Evolutionary conservation across 2,329 filamentous ascomycete species (phyloP).

Genomic region (Plenodomus lindquistii): DNA sequence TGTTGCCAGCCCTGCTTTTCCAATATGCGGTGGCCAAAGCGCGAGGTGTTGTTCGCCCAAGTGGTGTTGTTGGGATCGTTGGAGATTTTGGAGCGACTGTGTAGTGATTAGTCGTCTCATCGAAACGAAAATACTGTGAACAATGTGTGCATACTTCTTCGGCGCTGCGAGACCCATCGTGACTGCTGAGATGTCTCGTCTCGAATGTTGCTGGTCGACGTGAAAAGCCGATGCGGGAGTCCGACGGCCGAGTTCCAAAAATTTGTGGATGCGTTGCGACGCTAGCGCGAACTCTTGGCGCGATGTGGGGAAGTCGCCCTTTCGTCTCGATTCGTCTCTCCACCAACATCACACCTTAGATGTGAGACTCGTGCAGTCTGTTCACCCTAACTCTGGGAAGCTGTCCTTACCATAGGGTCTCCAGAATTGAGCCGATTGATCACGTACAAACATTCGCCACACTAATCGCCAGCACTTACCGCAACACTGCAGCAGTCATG

Average conservation of each 20-base stretch:
- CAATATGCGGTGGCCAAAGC: constrained; percentile 89
- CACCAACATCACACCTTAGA: not conserved
- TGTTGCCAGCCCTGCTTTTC: constrained; percentile 88
- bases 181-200: constrained; percentile 7
- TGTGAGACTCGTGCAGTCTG: not conserved
- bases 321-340: not conserved
- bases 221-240: constrained; percentile 16
- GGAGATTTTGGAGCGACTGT: constrained; percentile 71
- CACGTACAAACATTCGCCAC: not conserved
- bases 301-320: constrained; percentile 18
- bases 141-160: constrained; percentile 59
- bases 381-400: too few relatives aligned
- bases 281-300: constrained; percentile 37
- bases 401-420: too few relatives aligned
- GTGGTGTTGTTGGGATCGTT: constrained; percentile 93
- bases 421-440: constrained; percentile 1
- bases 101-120: constrained; percentile 14
- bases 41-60: constrained; percentile 81
- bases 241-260: constrained; percentile 19
- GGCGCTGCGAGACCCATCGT: constrained; percentile 71
- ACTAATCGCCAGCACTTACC: constrained; percentile 22
- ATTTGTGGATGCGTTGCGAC: constrained; percentile 31
- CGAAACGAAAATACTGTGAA: not conserved
- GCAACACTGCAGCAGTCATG: constrained; percentile 16
- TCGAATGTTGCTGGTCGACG: constrained; percentile 4